These are phyloP conservation scores for Clitocybe nebularis DNA, from an alignment of 1,284 basidiomycete genomes.

Conservation along the genomic window DNA sequence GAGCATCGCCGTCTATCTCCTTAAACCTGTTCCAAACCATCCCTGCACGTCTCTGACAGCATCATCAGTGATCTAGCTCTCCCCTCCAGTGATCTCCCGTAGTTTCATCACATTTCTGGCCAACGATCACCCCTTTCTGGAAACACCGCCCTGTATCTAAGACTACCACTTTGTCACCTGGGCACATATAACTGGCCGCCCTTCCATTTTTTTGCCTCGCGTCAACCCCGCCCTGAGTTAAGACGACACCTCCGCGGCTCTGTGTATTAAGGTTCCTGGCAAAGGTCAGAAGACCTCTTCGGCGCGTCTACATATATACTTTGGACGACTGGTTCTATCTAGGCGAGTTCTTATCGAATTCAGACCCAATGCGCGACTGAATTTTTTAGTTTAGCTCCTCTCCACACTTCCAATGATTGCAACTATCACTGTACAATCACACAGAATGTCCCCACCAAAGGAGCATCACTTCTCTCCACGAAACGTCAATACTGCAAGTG, in stretches of 20 bases:
- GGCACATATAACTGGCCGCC: slow-evolving; percentile 7
- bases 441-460: slow-evolving; percentile 29
- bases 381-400: slow-evolving; percentile 1
- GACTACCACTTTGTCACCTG: slow-evolving; percentile 9
- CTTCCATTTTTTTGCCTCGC: slow-evolving; percentile 5
- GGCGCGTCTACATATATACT: not conserved
- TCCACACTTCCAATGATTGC: slow-evolving; percentile 38
- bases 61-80: not conserved
- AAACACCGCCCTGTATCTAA: slow-evolving; percentile 9
- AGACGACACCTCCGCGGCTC: not conserved
- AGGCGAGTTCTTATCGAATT: not conserved
- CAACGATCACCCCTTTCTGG: not conserved
- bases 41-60: not conserved
- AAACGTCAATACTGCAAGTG: slow-evolving; percentile 49
- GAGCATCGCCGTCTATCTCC: too few relatives aligned
- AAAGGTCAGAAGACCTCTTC: not conserved
- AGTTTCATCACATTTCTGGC: not conserved
- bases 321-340: not conserved
- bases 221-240: slow-evolving; percentile 6
- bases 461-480: slow-evolving; percentile 33
- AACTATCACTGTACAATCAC: slow-evolving; percentile 25
- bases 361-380: not conserved
- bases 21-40: not conserved
- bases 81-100: too few relatives aligned
- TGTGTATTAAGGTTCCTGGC: not conserved